Conservation (phyloP, 2,329 filamentous ascomycete genomes). For the Scytalidium sp. region DNA sequence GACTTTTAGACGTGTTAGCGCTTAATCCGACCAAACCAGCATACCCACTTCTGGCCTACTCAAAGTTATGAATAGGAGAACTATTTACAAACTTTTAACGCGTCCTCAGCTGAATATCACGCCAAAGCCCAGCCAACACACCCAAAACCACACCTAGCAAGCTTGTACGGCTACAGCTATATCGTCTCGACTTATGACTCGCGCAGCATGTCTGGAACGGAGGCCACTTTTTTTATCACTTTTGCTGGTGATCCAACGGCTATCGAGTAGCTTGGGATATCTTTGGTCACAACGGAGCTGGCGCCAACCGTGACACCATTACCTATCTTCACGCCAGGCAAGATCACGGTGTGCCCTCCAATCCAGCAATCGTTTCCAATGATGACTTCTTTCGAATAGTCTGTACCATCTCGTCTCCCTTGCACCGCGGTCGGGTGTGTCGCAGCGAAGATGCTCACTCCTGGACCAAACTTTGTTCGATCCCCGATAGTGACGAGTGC, state of each 20-base stretch:
- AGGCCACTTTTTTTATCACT: constrained; percentile 44
- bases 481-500: constrained; percentile 49
- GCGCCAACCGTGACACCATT: constrained; percentile 48
- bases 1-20: too few relatives aligned
- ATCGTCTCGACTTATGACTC: too few relatives aligned
- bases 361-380: constrained; percentile 55
- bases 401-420: constrained; percentile 42
- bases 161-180: too few relatives aligned
- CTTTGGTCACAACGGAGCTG: constrained; percentile 46
- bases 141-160: too few relatives aligned
- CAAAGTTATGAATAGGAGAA: too few relatives aligned
- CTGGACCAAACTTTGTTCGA: constrained; percentile 55
- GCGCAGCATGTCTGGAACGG: neutral
- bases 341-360: constrained; percentile 44
- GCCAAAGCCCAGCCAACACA: too few relatives aligned
- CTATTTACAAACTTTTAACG: too few relatives aligned
- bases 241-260: constrained; percentile 45
- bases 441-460: constrained; percentile 66
- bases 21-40: too few relatives aligned
- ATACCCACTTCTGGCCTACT: too few relatives aligned
- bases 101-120: too few relatives aligned
- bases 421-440: constrained; percentile 66
- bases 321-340: constrained; percentile 49
- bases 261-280: constrained; percentile 44
- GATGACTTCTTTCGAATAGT: constrained; percentile 40